Base-by-base conservation (phyloP, 1,284 basidiomycete genomes). In the Ceratobasidium sp. region DNA sequence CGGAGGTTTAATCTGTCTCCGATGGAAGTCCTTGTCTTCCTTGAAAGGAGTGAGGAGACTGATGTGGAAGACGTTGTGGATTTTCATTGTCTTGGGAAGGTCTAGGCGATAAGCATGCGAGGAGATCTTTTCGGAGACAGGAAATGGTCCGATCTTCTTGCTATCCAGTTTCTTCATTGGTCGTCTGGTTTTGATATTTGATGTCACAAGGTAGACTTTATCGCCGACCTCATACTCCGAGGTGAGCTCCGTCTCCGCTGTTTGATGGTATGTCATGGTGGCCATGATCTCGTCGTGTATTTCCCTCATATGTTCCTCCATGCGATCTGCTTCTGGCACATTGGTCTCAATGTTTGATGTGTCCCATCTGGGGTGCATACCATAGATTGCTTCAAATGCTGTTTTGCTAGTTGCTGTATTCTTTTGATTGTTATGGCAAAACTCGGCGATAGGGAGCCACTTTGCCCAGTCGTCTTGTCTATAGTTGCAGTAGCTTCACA, bases 371-470 rank as follows among this genome's bases (percentile, higher is more conserved):
- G 78, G 78, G 23, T 77, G 69, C 35, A 67, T 75, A 1, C 79
- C 78, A 3, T 76, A 71, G 41, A 75, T 69, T 16, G 77, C 75
- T 21, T 75, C 75, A 76, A 80, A 80, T 1, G 79, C 79, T 0
- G 78, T 69, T 23, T 59, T 72, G 1, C 76, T 69, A 3, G 75
- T 76, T 0, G 73, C 63, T 0, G 58, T 23, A 8, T 69, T 61
- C 9, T 58, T 9, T 1, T 32, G 16, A 41, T 76, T 77, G 46
- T 77, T 77, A 44, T 69, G 63, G 13, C 63, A 50, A 47, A 77
- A 77, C 41, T 77, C 75, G 0, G 76, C 76, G 14, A 76, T 49
- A 0, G 78, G 73, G 0, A 79, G 61, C 23, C 59, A 63, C 2
- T 73, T 44, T 7, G 4, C n/a, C 78, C 76, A 78, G 54, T 79